Base-by-base conservation (phyloP, 2,329 filamentous ascomycete genomes). In the Emericellopsis cladophorae region DNA sequence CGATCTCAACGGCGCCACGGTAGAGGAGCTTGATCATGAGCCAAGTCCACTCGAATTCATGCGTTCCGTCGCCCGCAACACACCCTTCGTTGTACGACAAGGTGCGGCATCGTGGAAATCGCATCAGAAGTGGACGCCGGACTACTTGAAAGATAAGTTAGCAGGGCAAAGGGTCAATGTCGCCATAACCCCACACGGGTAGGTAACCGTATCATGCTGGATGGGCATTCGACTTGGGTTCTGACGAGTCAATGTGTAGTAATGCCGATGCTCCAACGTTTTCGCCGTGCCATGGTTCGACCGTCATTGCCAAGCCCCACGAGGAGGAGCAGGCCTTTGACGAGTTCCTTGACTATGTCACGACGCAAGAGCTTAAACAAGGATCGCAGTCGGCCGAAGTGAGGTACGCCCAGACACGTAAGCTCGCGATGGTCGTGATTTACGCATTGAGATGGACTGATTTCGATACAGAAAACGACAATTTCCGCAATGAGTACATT, bases 21-120 rank as follows among this genome's bases (percentile, higher is more conserved):
- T 88, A 42, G 72, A 82, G 36, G 76, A 79, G 49, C 67, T 88
- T 3, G 35, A 65, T 12, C 65, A 73, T 34, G 74, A 81, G 38
- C 85, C 85, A 4, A 84, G 79, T 23, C 74, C 85, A 1, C 70
- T 92, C 6, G 81, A 89, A 53, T 90, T 90, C 55, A 82, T 88
- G 77, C 75, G 82, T 51, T 81, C 78, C 57, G 83, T 89, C 16
- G 71, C 81, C 14, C 70, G 66, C 31, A 92, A 90, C 54, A 72
- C 76, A 1, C 85, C 85, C 0, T 89, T 90, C 49, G 73, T 90
- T 3, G 64, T 89, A 23, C 70, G 81, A 31, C 63, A 68, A 8
- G 82, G 70, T 4, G 81, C 81, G 1, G 53, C 53, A 1, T 58
- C 68, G 31, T 90, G 84, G 82, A 61, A 64, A 32, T 82, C 84